phyloP scores from a whole-genome alignment of 129 eudicot genomes.

The Flaveria robusta region DNA sequence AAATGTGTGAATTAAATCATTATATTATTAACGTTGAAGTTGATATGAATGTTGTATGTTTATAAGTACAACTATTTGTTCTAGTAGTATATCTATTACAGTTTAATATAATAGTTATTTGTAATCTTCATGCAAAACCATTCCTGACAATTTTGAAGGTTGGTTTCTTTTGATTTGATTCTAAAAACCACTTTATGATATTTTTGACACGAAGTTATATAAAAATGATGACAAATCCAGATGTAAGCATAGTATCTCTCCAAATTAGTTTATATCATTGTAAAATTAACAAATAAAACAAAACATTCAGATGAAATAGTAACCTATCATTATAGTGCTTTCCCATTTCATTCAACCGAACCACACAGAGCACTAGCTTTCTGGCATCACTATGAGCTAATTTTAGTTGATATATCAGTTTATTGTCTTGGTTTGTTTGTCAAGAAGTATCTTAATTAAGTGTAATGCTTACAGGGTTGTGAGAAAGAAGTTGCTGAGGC shows the following conservation, averaged over 20 bases:
- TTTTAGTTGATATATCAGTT: not conserved
- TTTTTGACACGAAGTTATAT: not conserved
- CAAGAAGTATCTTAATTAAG: not conserved
- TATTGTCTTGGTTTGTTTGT: not conserved
- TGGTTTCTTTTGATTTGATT: not conserved
- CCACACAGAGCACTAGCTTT: not conserved
- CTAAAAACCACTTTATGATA: not conserved
- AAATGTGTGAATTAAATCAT: not conserved
- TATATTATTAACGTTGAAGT: not conserved
- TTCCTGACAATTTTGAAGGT: not conserved
- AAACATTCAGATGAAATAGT: not conserved
- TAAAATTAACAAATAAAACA: not conserved
- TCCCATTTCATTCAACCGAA: not conserved
- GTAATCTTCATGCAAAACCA: not conserved
- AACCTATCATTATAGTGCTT: not conserved
- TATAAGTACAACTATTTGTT: not conserved
- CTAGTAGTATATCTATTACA: slow-evolving; percentile 1
- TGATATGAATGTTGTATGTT: not conserved
- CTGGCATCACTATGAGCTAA: not conserved
- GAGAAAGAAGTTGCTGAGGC: slow-evolving; percentile 67
- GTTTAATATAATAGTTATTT: not conserved
- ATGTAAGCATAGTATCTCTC: not conserved
- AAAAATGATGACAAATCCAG: not conserved
- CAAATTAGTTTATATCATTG: not conserved
- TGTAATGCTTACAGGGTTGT: slow-evolving; percentile 49